Evolutionary conservation across 345 rosid species (phyloP).

Genomic region (Passiflora organensis): DNA sequence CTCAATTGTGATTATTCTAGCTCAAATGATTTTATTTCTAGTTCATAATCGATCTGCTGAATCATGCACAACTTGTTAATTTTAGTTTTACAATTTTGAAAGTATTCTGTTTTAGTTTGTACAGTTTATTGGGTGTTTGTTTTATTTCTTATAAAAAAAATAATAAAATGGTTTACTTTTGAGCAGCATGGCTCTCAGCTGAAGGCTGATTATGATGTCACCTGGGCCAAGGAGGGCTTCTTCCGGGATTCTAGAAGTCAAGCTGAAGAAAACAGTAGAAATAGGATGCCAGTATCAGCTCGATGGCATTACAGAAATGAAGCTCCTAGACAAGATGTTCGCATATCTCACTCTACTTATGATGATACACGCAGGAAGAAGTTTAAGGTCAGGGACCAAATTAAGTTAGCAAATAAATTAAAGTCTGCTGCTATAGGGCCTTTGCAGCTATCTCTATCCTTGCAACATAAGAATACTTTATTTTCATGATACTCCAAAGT

Average conservation of each 20-base stretch:
- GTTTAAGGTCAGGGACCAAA: slow-evolving; percentile 60
- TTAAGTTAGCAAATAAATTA: not conserved
- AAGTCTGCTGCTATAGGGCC: not conserved
- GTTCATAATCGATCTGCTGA: too few relatives aligned
- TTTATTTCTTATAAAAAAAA: too few relatives aligned
- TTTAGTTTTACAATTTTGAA: too few relatives aligned
- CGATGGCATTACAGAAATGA: slow-evolving; percentile 36
- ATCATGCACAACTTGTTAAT: too few relatives aligned
- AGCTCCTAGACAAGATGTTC: slow-evolving; percentile 31
- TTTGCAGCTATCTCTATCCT: not conserved
- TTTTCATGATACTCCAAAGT: too few relatives aligned
- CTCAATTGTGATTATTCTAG: too few relatives aligned
- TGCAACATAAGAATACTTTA: not conserved
- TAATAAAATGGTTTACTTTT: slow-evolving; percentile 8
- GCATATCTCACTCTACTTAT: slow-evolving; percentile 27
- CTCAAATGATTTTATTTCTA: too few relatives aligned
- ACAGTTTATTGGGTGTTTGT: too few relatives aligned
- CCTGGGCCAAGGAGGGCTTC: slow-evolving; percentile 74
- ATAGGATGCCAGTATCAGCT: slow-evolving; percentile 25
- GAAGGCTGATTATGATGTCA: slow-evolving; percentile 76
- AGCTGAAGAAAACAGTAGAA: slow-evolving; percentile 30
- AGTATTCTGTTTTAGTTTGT: too few relatives aligned
- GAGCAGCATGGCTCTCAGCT: slow-evolving; percentile 76
- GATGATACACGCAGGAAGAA: slow-evolving; percentile 67
- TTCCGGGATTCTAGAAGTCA: slow-evolving; percentile 53